These are phyloP conservation scores for Marasmius sp. DNA, from an alignment of 1,284 basidiomycete species.

Conservation along the genomic window DNA sequence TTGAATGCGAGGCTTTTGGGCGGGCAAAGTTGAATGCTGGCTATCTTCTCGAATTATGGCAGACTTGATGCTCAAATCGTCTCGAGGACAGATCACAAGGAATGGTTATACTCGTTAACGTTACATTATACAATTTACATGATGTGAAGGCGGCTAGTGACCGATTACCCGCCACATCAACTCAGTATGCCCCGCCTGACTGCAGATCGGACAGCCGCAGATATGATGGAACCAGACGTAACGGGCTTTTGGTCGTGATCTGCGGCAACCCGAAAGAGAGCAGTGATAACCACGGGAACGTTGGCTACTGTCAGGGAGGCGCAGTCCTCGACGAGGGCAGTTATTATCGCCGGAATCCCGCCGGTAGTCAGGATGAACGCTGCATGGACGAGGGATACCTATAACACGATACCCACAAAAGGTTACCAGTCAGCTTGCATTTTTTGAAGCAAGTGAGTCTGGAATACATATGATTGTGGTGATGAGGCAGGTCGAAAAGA, in stretches of 20 bases:
- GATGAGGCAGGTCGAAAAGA: constrained; percentile 40
- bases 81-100: no score
- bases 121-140: no score
- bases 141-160: no score
- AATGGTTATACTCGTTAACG: no score
- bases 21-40: no score
- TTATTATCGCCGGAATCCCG: constrained; percentile 33
- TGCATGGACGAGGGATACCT: constrained; percentile 41
- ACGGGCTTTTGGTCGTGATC: not conserved
- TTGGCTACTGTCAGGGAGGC: constrained; percentile 41
- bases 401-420: not conserved
- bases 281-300: constrained; percentile 36
- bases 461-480: constrained; percentile 27
- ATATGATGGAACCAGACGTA: not conserved
- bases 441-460: not conserved
- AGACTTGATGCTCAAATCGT: no score
- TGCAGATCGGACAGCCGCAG: not conserved
- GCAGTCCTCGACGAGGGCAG: constrained; percentile 39
- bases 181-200: no score
- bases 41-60: no score
- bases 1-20: not conserved
- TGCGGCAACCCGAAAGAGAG: constrained; percentile 20
- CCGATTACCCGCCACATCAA: no score
- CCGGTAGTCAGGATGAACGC: constrained; percentile 32
- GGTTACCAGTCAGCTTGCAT: not conserved